phyloP scores from a whole-genome alignment of 371 early-diverging fungal genomes.

The Mycotypha africana region DNA sequence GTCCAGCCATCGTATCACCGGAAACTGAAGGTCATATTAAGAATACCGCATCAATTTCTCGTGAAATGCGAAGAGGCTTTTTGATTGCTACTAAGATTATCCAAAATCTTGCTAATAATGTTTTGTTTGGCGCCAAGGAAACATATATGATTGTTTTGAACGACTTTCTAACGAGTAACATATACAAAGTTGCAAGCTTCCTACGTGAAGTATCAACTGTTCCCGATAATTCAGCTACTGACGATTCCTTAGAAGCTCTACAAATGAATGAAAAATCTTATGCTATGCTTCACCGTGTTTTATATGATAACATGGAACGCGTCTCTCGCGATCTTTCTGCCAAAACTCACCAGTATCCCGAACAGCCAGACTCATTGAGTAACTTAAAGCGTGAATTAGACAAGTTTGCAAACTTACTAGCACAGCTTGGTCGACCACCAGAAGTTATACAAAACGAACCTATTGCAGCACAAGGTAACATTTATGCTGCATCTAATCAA shows the following conservation, averaged over 20 bases:
- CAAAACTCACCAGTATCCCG: slow-evolving; percentile 3
- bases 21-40: slow-evolving; percentile 48
- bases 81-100: slow-evolving; percentile 90
- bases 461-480: slow-evolving; percentile 10
- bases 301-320: slow-evolving; percentile 61
- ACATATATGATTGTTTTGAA: slow-evolving; percentile 83
- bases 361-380: slow-evolving; percentile 10
- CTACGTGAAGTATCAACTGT: slow-evolving; percentile 46
- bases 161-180: slow-evolving; percentile 68
- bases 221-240: slow-evolving; percentile 14
- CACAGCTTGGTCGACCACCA: slow-evolving; percentile 76
- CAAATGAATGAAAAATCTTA: slow-evolving; percentile 46
- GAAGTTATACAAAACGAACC: slow-evolving; percentile 27
- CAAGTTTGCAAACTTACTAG: slow-evolving; percentile 70
- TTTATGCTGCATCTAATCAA: slow-evolving; percentile 40
- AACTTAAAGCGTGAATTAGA: slow-evolving; percentile 54
- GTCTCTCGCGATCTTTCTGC: slow-evolving; percentile 50
- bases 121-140: slow-evolving; percentile 89
- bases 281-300: slow-evolving; percentile 54
- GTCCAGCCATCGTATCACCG: slow-evolving; percentile 91
- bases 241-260: slow-evolving; percentile 3
- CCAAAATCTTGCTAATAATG: slow-evolving; percentile 91
- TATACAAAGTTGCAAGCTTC: slow-evolving; percentile 53
- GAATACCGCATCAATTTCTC: slow-evolving; percentile 14
- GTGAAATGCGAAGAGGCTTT: slow-evolving; percentile 68